A percentile compares a stretch with the other conserved stretches of the same genome.
Evolutionary conservation across 192 early-diverging fungal genomes (phyloP).

Genomic region (Coemansia erecta): DNA sequence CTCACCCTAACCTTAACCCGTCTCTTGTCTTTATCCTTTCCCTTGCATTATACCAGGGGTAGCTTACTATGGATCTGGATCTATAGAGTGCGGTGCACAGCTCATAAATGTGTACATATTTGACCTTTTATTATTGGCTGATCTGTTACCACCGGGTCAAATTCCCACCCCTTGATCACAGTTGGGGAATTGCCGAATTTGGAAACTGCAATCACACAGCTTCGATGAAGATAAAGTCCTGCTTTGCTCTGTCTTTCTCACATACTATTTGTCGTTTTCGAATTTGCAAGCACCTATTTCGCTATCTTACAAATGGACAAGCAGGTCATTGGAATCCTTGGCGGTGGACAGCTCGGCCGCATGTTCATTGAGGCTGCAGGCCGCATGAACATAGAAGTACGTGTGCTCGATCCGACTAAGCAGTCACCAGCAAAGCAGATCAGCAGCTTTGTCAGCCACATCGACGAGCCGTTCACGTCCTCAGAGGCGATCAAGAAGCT

Average conservation of each 20-base stretch:
- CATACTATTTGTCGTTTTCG: background rate
- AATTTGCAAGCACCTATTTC: background rate
- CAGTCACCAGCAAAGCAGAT: conserved; percentile 87
- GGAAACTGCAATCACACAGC: no score
- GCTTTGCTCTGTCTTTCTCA: background rate
- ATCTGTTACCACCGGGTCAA: no score
- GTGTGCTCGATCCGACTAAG: conserved; percentile 74
- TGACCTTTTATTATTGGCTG: no score
- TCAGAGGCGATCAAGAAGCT: conserved; percentile 71
- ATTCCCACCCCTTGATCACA: no score
- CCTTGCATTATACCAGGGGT: no score
- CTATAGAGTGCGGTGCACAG: no score
- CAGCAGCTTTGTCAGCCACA: conserved; percentile 65
- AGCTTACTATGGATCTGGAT: no score
- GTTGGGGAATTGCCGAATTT: no score
- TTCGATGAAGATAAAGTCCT: no score
- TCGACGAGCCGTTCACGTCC: conserved; percentile 85
- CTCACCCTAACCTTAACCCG: no score
- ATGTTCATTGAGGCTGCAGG: conserved; percentile 97
- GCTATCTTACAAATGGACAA: conserved; percentile 28
- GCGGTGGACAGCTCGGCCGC: conserved; percentile 96
- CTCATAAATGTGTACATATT: no score
- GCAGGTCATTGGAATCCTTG: conserved; percentile 57
- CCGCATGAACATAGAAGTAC: conserved; percentile 81
- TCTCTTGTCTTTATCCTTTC: no score